Conservation (phyloP, 1,139 yeast genomes). For the Pichia sp. region DNA sequence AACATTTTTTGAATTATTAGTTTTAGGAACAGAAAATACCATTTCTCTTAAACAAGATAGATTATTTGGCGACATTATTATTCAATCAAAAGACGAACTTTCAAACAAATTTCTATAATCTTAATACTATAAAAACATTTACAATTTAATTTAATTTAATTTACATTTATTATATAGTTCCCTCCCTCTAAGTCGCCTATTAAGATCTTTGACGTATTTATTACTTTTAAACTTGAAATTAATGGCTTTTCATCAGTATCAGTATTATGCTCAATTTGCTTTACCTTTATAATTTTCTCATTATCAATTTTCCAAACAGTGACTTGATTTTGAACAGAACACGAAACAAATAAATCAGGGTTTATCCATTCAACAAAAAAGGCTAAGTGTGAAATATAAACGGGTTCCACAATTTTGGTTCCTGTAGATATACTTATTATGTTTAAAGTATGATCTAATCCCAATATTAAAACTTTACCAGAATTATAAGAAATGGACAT, state of each 20-base stretch:
- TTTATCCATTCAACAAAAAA: conserved; percentile 4
- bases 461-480: conserved; percentile 2
- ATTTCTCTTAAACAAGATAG: conserved; percentile 54
- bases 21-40: conserved; percentile 74
- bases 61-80: conserved; percentile 54
- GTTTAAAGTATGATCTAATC: conserved; percentile 7
- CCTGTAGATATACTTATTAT: conserved; percentile 1
- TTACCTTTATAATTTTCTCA: neutral
- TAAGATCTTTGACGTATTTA: neutral
- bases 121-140: neutral
- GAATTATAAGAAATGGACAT: conserved; percentile 4
- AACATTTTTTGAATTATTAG: conserved; percentile 76
- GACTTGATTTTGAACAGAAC: conserved; percentile 24
- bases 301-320: conserved; percentile 40
- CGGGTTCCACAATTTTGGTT: neutral
- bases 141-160: neutral
- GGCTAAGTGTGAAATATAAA: conserved; percentile 1
- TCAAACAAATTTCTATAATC: conserved; percentile 31
- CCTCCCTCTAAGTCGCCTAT: conserved; percentile 19
- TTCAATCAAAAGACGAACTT: conserved; percentile 46
- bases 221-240: neutral
- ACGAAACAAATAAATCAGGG: neutral
- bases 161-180: neutral
- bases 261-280: neutral
- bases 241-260: neutral